These are phyloP conservation scores for Flaveria linearis DNA, from an alignment of 129 eudicot genomes.

Conservation along the genomic window DNA sequence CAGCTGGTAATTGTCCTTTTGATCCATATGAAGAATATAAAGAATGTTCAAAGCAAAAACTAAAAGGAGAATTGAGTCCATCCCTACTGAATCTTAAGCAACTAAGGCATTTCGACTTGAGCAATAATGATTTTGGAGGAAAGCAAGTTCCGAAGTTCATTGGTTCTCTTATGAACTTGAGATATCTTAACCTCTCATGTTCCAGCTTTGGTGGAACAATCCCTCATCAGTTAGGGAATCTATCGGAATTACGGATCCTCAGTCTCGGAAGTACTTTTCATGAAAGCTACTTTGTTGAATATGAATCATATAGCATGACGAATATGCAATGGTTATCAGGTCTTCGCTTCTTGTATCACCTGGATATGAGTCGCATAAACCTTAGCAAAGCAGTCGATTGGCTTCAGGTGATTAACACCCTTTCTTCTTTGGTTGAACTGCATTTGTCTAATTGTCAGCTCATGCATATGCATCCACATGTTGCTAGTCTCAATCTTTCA, in stretches of 20 bases:
- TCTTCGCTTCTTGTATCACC: slow-evolving; percentile 10
- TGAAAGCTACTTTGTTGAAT: neutral
- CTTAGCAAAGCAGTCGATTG: slow-evolving; percentile 4
- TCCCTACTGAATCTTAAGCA: slow-evolving; percentile 17
- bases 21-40: no score
- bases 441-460: neutral
- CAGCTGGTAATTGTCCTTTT: neutral
- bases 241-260: neutral
- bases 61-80: slow-evolving; percentile 7
- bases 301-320: neutral
- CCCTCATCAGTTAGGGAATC: slow-evolving; percentile 9
- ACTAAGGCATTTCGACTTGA: slow-evolving; percentile 18
- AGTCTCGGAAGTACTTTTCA: neutral
- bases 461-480: neutral
- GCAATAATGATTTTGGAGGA: slow-evolving; percentile 11
- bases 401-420: slow-evolving; percentile 3
- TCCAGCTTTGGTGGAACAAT: neutral
- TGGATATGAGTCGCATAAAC: neutral
- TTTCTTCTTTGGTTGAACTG: neutral
- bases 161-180: slow-evolving; percentile 5
- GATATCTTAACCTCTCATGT: slow-evolving; percentile 21
- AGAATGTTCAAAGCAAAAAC: slow-evolving; percentile 2
- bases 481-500: neutral
- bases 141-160: slow-evolving; percentile 14
- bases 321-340: slow-evolving; percentile 13